Evolutionary conservation across 768 basidiomycete species (phyloP), one percentile per base, ranked within the genome.

Genomic region (Mycena latifolia): DNA sequence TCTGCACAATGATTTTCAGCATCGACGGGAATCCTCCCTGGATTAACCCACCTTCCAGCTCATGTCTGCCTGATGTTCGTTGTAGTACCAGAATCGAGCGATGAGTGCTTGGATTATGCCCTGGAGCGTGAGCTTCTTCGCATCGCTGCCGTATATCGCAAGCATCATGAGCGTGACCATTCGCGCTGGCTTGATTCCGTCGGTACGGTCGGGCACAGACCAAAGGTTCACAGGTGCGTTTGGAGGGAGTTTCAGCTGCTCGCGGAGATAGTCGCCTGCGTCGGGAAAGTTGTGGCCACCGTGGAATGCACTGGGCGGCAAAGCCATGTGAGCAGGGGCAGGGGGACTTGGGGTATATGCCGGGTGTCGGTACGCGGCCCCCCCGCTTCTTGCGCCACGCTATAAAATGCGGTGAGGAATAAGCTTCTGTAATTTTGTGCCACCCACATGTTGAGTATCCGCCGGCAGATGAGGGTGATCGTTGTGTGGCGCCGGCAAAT

Each of bases 131-230:
- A 92, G 78, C 59, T 77, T 82, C 60, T 84, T 81, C 17, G 72
- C 69, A 0, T 81, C 80, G 65, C 88, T 91, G 0, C 87, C 88
- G 56, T 85, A 85, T 37, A 92, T 92, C 0, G 91, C 91, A 14
- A 91, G 79, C 68, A 87, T 84, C 27, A 88, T 74, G 39, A 81
- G 54, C 0, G 73, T 51, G n/a, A 20, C 29, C 29, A 55, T 39
- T 17, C 51, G n/a, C 8, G 18, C 2, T 5, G 58, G 65, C 11
- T 28, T 47, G n/a, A 0, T 12, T 5, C 35, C 53, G 15, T 51
- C n/a, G n/a, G 57, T 28, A 0, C 43, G 41, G 25, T 66, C 59
- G 11, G n/a, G 1, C 37, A 61, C 46, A 10, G 28, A 28, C 45
- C 29, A 61, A 31, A 66, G 59, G 39, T 48, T 29, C 35, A 66